phyloP scores from a whole-genome alignment of 2,329 filamentous ascomycete genomes.

The Coniella lustricola region DNA sequence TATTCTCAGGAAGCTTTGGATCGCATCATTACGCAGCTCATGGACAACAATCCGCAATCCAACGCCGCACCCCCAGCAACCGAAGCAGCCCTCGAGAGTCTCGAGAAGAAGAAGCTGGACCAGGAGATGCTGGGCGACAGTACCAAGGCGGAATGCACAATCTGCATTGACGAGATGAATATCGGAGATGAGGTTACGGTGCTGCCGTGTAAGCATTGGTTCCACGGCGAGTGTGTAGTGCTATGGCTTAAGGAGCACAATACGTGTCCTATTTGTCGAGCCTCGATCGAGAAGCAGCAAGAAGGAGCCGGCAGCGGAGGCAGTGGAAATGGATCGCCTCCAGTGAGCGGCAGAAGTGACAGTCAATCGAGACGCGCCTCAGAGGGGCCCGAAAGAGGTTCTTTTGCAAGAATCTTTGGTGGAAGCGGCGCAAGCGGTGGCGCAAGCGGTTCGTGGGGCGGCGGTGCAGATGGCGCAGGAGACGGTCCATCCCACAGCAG shows the following conservation, averaged over 20 bases:
- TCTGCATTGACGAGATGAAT: conserved; percentile 83
- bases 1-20: conserved; percentile 89
- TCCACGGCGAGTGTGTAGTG: conserved; percentile 74
- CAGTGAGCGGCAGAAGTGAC: neutral
- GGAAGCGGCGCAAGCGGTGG: neutral
- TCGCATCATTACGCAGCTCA: conserved; percentile 76
- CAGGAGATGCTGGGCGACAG: conserved; percentile 59
- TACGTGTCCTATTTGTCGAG: conserved; percentile 79
- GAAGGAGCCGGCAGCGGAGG: neutral
- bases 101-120: conserved; percentile 66
- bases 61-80: conserved; percentile 79
- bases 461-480: neutral
- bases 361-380: neutral
- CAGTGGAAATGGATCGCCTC: no score
- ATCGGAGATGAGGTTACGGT: conserved; percentile 66
- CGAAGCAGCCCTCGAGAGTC: conserved; percentile 61
- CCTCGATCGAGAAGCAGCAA: conserved; percentile 40
- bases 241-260: conserved; percentile 87
- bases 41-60: conserved; percentile 72
- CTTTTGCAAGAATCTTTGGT: no score
- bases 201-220: conserved; percentile 89
- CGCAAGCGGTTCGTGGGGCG: no score
- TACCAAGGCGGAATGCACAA: conserved; percentile 77
- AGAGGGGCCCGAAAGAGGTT: neutral
- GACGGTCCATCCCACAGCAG: neutral